Base-by-base conservation (phyloP, 2,329 filamentous ascomycete genomes). In the Phoma sp. region DNA sequence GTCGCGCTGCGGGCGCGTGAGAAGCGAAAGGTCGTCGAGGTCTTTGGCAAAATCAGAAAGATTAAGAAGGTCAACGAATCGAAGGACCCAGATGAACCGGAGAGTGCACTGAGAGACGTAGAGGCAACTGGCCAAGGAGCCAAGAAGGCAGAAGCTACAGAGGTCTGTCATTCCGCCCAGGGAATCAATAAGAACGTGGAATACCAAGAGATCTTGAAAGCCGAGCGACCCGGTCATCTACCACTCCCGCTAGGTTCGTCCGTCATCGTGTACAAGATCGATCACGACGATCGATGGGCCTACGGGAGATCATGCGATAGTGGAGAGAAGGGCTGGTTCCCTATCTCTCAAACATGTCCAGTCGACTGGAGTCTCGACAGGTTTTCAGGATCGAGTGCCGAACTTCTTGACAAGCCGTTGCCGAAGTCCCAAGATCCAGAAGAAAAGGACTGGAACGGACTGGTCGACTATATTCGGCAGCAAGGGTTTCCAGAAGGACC, bases 291-390 rank as follows among this genome's bases (percentile, higher is more conserved):
- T 19, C 5, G 15, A 17, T 53, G 50, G 50, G 43, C 50, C 3
- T 53, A 53, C 19, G 50, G 43, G 3, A 37, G 50, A 31, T 15
- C 33, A 10, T 37, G 22, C 15, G 50, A 43, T 12, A 47, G 29
- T 12, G 25, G 45, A 13, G 35, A 53, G 17, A 31, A 22, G 8
- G 50, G 50, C n/a, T 43, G 31, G 15, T 41, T 53, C 12, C 50
- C 50, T 10, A 37, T 53, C 6, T 22, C 24, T 3, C n/a, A 37
- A 12, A 53, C 50, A 7, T 53, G 50, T 35, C 43, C 50, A 15
- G 13, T 53, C 5, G 50, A 53, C 37, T 53, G 50, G 50, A 47
- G 50, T 32, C n/a, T 41, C 12, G 50, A 53, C n/a, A 35, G 43
- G 5, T 46, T 53, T 29, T 7, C 43, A 22, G 19, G 29, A 6